These are phyloP conservation scores for Acorus calamus DNA, from an alignment of 106 monocot species.

Conservation along the genomic window DNA sequence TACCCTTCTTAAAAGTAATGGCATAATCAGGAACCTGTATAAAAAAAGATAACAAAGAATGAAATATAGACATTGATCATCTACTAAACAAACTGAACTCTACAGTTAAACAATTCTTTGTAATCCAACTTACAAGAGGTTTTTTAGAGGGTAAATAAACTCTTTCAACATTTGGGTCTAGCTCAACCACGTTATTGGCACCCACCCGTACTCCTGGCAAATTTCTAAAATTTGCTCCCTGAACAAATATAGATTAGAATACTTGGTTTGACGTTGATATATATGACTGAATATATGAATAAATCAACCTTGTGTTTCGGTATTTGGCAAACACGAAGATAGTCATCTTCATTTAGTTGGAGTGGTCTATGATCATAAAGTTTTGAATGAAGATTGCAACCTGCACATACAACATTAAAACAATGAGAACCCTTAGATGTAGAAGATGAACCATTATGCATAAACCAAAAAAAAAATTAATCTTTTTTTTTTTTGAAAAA, in stretches of 20 bases:
- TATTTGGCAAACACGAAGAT: conserved; percentile 24
- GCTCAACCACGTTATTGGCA: conserved; percentile 22
- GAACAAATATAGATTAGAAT: background rate
- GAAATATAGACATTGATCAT: background rate
- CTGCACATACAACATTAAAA: too few species aligned
- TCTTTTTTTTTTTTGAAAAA: too few species aligned
- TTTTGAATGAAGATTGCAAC: background rate
- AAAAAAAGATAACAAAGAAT: background rate
- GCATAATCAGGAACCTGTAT: conserved; percentile 43
- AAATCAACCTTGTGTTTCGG: conserved; percentile 28
- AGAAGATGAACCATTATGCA: too few species aligned
- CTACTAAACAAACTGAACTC: background rate
- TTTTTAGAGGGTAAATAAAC: conserved; percentile 31
- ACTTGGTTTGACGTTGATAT: too few species aligned
- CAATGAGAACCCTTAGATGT: too few species aligned
- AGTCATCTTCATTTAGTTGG: conserved; percentile 34
- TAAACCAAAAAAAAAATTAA: too few species aligned
- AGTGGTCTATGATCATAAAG: conserved; percentile 34
- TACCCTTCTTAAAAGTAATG: conserved; percentile 29
- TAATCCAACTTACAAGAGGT: conserved; percentile 20
- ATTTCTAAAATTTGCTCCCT: conserved; percentile 47
- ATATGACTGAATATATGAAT: background rate
- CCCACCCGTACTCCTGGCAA: conserved; percentile 34
- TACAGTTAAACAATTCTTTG: background rate
- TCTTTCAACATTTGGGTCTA: conserved; percentile 22